Base-by-base conservation (phyloP, 2,329 filamentous ascomycete genomes). In the Penicillium sclerotigenum region DNA sequence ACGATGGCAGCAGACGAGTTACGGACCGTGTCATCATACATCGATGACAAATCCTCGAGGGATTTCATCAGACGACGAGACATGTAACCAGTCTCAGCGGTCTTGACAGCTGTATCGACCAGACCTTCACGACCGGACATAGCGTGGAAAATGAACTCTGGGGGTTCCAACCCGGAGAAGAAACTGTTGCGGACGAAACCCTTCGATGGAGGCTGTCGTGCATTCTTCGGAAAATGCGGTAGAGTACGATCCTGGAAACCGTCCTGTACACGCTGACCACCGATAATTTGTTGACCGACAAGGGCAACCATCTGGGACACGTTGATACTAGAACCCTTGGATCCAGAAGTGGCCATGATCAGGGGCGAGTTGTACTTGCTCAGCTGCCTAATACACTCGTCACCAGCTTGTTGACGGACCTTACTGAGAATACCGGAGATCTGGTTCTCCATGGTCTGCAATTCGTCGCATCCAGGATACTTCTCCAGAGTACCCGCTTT, bases 81-180 rank as follows among this genome's bases (percentile, higher is more conserved):
- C 94, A 99, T 99, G 77, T 99, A 99, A 62, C 94, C 94, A 11
- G 94, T 99, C 75, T 99, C 94, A 51, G 94, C 94, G 51, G 94
- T 99, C 79, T 99, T 99, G 77, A 97, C 94, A 59, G 94, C 94
- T 2, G 94, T 99, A 83, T 99, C 94, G 69, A 99, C 92, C 64
- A 99, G 79, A 85, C 94, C 94, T 84, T 97, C 94, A 85, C 94
- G 89, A 66, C 94, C 94, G 67, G 91, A 96, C 78, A 97, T 97
- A 64, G 94, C 94, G 83, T 99, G 94, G 77, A 99, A 97, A 55
- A 97, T 83, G 73, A 99, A 97, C 68, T 99, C 94, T 0, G 90
- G 91, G 2, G 94, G 93, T 1, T 87, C 83, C 0, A 99, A 80
- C 1, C 94, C 94, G 0, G 90, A 90, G 74, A 96, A 99, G 81